phyloP scores from a whole-genome alignment of 208 protist species.

The Crithidia bombi region DNA sequence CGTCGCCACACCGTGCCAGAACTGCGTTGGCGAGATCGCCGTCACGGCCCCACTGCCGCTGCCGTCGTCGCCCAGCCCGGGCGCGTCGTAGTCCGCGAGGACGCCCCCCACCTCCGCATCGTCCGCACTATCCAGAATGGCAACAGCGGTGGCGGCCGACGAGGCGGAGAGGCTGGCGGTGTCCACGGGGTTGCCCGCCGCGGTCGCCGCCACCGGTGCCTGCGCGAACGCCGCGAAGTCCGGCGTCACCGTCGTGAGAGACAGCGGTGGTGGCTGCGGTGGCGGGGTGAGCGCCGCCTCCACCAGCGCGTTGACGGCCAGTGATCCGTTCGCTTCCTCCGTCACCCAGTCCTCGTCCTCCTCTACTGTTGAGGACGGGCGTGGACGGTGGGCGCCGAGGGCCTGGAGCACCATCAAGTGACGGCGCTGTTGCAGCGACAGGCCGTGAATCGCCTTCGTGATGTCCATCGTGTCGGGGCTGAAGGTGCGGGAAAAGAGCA shows the following conservation, averaged over 20 bases:
- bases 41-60: background rate
- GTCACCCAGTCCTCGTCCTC: slow-evolving; percentile 24
- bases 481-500: slow-evolving; percentile 26
- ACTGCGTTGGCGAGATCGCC: slow-evolving; percentile 21
- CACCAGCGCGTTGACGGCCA: slow-evolving; percentile 19
- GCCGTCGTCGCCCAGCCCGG: background rate
- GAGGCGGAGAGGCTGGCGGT: slow-evolving; percentile 13
- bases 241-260: slow-evolving; percentile 4
- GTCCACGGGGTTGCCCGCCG: background rate
- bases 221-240: background rate
- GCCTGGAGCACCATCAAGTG: slow-evolving; percentile 21
- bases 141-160: slow-evolving; percentile 12
- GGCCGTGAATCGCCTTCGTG: slow-evolving; percentile 1
- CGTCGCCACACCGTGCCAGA: slow-evolving; percentile 28
- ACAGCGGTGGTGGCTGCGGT: background rate
- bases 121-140: background rate
- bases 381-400: background rate
- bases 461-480: slow-evolving; percentile 18
- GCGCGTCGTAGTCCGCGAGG: background rate
- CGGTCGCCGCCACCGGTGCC: background rate
- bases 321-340: slow-evolving; percentile 9
- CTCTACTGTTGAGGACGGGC: slow-evolving; percentile 5
- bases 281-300: background rate
- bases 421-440: slow-evolving; percentile 10
- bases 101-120: background rate